Evolutionary conservation across 73 alveolate species (phyloP).

Genomic region (Paramecium caudatum): DNA sequence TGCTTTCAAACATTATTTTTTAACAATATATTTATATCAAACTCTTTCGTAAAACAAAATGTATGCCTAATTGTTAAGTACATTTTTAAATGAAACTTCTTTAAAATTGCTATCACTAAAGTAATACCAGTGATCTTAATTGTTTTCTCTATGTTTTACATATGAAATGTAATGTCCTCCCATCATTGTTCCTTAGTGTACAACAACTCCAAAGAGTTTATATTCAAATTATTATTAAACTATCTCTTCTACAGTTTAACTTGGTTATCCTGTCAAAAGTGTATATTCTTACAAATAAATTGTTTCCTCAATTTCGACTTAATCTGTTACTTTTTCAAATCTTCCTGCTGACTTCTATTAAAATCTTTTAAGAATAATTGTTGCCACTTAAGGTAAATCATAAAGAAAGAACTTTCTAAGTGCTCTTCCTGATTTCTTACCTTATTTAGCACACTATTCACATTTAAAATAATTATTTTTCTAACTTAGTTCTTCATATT

Average conservation of each 20-base stretch:
- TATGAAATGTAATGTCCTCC: conserved; percentile 78
- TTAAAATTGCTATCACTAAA: conserved; percentile 68
- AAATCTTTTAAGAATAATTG: conserved; percentile 71
- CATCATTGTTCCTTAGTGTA: conserved; percentile 70
- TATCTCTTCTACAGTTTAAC: conserved; percentile 45
- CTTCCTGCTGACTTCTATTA: conserved; percentile 30
- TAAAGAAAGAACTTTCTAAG: conserved; percentile 68
- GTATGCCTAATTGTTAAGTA: conserved; percentile 48
- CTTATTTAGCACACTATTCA: conserved; percentile 62
- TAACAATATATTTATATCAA: conserved; percentile 6
- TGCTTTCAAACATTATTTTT: conserved; percentile 4
- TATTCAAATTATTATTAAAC: conserved; percentile 32
- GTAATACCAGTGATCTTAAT: conserved; percentile 70
- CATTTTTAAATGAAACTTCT: conserved; percentile 65
- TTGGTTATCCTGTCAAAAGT: conserved; percentile 41
- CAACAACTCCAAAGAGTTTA: conserved; percentile 71
- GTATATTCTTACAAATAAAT: conserved; percentile 63
- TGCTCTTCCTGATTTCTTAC: conserved; percentile 51
- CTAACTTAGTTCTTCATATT: conserved; percentile 60
- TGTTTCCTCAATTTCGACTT: conserved; percentile 70
- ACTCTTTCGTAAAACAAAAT: conserved; percentile 70
- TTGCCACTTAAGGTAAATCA: conserved; percentile 70
- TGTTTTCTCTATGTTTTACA: conserved; percentile 70
- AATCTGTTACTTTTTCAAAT: conserved; percentile 70
- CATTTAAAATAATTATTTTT: conserved; percentile 71